Base-by-base conservation (phyloP, 345 rosid genomes). In the Citrus glauca region DNA sequence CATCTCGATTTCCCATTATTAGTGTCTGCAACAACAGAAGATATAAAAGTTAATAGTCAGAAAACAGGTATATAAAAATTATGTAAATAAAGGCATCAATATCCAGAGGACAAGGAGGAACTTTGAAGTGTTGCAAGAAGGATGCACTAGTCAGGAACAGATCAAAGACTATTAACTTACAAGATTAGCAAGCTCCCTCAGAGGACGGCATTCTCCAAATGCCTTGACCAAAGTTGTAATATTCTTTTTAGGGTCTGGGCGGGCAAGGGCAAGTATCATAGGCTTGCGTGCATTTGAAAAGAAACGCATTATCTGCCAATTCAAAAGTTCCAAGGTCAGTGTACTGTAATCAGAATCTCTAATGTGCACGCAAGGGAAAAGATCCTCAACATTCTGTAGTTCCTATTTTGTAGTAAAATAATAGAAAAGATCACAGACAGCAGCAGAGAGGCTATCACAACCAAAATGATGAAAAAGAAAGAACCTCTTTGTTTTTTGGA, bases 241-340 rank as follows among this genome's bases (percentile, higher is more conserved):
- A 76, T 92, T 91, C 89, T 92, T 92, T 78, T 93, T 91, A 71
- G 97, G 97, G 86, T 93, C 97, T 63, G 95, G 91, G 69, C 97
- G 83, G 73, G 97, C 97, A 84, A 93, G 93, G 71, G 95, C 97
- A 35, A 93, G 95, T 72, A 93, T 89, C 95, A 93, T 90, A 17
- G 95, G 97, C 77, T 93, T 93, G 64, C 87, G 90, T 10, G 97
- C 90, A 81, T 91, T 92, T 42, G 97, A 79, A 74, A 92, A 92
- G 86, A 92, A 92, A 19, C 87, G 93, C 97, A 91, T 93, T 66
- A 93, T 89, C 95, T 93, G 91, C 81, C 82, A 72, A 78, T 79
- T 77, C 6, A 35, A 72, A 27, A 30, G 42, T 6, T 22, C n/a
- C 50, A 76, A 56, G 17, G 72, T 83, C 64, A 71, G 30, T 30